Base-by-base conservation (phyloP, 106 monocot genomes). In the Narthecium ossifragum region DNA sequence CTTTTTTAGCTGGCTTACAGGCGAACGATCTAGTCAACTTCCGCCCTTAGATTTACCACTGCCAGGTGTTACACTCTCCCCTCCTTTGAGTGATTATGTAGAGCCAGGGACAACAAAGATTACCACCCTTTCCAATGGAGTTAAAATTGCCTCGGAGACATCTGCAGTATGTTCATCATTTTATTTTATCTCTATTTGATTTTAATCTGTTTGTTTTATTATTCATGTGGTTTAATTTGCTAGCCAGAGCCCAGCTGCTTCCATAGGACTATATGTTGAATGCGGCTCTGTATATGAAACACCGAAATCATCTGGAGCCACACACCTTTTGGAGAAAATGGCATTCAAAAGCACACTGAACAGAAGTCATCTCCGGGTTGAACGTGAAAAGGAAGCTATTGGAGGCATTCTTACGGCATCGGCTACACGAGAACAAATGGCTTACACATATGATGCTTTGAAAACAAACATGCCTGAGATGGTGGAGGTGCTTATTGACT, bases 401-500 rank as follows among this genome's bases (percentile, higher is more conserved):
- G 89, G 89, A 37, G 89, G 89, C 9, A 84, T 51, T 72, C 75
- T 85, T 3, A 64, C 65, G 13, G 78, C 89, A 56, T 85, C 89
- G 31, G 89, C 80, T 67, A 73, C 75, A 34, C 70, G 89, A 38
- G 89, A 90, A 60, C 84, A 81, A 41, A 90, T 90, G 84, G 70
- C 85, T 31, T 90, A 90, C 62, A 81, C 81, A 51, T 85, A 75
- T 75, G 75, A 75, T 64, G 85, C 89, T 62, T 61, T 90, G 56
- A 90, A 75, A 47, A 85, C 85, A 25, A 75, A 90, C 60, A 36
- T 81, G 47, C 89, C 89, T 24, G 78, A 85, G 36, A 90, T 90
- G 89, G 81, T 90, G 53, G 89, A 90, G 62, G 77, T 90, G 23
- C 89, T 90, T 72, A 55, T 85, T 59, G 89, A 90, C 67, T 67